Percentiles rank a stretch among this genome's conserved stretches.
Conservation (phyloP, 2,329 filamentous ascomycete species). For the Alternaria alternata region DNA sequence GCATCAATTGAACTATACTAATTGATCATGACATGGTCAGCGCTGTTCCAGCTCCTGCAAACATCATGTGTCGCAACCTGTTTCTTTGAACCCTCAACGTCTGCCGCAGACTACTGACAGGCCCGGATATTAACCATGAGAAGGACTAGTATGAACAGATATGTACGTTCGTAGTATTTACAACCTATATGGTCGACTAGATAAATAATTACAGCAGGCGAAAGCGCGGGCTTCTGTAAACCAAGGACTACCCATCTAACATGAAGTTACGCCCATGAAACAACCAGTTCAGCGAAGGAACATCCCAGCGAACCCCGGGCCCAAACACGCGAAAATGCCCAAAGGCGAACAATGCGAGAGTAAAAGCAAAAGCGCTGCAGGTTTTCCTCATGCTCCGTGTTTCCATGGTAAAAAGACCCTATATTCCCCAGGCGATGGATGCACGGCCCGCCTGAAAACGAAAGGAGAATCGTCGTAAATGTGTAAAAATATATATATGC, state of each 20-base stretch:
- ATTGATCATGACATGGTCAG: not conserved
- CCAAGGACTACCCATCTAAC: not conserved
- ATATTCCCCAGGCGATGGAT: conserved; percentile 1
- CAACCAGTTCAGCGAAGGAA: conserved; percentile 6
- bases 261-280: conserved; percentile 8
- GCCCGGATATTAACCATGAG: not conserved
- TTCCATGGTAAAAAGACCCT: not conserved
- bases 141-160: not conserved
- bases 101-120: not conserved
- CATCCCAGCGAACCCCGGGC: conserved; percentile 2
- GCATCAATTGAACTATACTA: not conserved
- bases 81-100: not conserved
- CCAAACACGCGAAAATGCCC: not conserved
- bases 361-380: not conserved
- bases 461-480: conserved; percentile 3
- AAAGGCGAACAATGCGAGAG: not conserved
- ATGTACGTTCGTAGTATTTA: conserved; percentile 1
- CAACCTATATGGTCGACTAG: conserved; percentile 4
- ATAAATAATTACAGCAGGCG: conserved; percentile 2
- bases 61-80: not conserved
- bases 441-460: conserved; percentile 10
- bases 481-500: conserved; percentile 19
- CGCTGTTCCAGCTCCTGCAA: not conserved
- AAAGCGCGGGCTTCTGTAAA: not conserved
- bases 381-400: conserved; percentile 2